Percentiles rank a stretch among this genome's conserved stretches.
These are phyloP conservation scores for Aphanoascus verrucosus DNA, from an alignment of 2,329 filamentous ascomycete species.

Conservation along the genomic window DNA sequence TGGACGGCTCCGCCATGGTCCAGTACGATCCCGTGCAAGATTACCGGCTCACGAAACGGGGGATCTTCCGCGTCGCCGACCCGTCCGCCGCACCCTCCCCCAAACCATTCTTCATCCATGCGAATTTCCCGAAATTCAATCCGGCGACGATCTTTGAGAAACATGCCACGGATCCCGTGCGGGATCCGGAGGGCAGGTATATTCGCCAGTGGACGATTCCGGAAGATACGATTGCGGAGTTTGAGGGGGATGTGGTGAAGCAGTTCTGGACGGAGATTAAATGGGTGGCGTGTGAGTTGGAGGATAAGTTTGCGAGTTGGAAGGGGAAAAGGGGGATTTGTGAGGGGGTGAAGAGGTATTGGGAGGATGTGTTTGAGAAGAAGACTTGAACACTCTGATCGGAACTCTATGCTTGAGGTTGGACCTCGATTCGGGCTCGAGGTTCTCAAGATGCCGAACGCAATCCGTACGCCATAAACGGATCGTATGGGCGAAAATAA, in stretches of 20 bases:
- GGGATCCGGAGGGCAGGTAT: conserved; percentile 25
- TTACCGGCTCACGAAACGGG: conserved; percentile 20
- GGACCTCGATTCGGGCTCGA: too few species aligned
- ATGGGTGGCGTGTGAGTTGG: conserved; percentile 31
- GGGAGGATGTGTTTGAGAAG: conserved; percentile 26
- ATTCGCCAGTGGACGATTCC: conserved; percentile 27
- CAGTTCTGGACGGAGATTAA: conserved; percentile 32
- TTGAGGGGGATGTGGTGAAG: conserved; percentile 29
- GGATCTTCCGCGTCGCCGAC: conserved; percentile 21
- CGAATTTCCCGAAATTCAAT: conserved; percentile 34
- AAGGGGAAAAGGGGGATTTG: conserved; percentile 26
- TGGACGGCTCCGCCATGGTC: conserved; percentile 31
- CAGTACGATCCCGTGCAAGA: conserved; percentile 31
- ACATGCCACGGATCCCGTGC: conserved; percentile 23
- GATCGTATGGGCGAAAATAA: too few species aligned
- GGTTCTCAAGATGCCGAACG: too few species aligned
- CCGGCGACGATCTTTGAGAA: conserved; percentile 28
- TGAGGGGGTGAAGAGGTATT: conserved; percentile 26
- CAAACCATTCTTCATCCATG: conserved; percentile 32
- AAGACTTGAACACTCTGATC: neutral
- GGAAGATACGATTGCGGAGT: conserved; percentile 22
- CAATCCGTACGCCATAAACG: too few species aligned
- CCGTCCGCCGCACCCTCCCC: conserved; percentile 23
- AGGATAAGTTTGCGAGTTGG: conserved; percentile 27
- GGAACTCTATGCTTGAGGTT: too few species aligned